A percentile compares a stretch with the other conserved stretches of the same genome.
These are phyloP conservation scores for Dothistroma septosporum DNA, from an alignment of 2,329 filamentous ascomycete genomes.

Conservation along the genomic window DNA sequence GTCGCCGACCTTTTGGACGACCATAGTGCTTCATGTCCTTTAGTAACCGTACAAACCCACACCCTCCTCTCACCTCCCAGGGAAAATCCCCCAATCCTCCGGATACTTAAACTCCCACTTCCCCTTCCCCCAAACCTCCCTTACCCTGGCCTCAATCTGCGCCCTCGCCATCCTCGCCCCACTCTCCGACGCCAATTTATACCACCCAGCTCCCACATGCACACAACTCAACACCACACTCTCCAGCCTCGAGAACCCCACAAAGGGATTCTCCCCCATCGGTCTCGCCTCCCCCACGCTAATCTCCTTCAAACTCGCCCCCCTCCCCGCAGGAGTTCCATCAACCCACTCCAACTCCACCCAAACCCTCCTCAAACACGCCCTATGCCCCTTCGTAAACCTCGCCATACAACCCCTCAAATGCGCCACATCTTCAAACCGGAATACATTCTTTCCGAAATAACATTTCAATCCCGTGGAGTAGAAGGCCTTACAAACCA, in stretches of 20 bases:
- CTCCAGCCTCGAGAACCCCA: conserved; percentile 1
- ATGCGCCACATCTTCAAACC: conserved; percentile 6
- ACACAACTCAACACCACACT: not conserved
- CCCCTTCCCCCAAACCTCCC: not conserved
- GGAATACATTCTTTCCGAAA: conserved; percentile 9
- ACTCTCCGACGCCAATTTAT: conserved; percentile 1
- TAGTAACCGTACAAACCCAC: not conserved
- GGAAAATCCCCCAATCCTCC: conserved; percentile 3
- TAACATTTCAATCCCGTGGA: conserved; percentile 8
- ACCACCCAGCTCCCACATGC: not conserved
- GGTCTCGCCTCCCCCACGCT: not conserved
- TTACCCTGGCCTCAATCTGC: not conserved
- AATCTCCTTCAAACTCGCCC: not conserved
- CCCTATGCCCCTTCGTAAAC: not conserved
- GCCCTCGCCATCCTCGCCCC: conserved; percentile 4
- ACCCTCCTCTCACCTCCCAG: not conserved
- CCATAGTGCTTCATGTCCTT: not conserved
- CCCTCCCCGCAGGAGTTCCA: not conserved
- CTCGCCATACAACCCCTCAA: not conserved
- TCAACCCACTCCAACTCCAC: conserved; percentile 7
- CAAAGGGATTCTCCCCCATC: conserved; percentile 4
- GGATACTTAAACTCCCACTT: conserved; percentile 8
- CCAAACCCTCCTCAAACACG: not conserved
- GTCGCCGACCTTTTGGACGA: not conserved
- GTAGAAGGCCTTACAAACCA: conserved; percentile 13